Percentiles rank a stretch among this genome's conserved stretches.
Conservation (phyloP, 2,329 filamentous ascomycete genomes). For the Hypoxylon sp. region DNA sequence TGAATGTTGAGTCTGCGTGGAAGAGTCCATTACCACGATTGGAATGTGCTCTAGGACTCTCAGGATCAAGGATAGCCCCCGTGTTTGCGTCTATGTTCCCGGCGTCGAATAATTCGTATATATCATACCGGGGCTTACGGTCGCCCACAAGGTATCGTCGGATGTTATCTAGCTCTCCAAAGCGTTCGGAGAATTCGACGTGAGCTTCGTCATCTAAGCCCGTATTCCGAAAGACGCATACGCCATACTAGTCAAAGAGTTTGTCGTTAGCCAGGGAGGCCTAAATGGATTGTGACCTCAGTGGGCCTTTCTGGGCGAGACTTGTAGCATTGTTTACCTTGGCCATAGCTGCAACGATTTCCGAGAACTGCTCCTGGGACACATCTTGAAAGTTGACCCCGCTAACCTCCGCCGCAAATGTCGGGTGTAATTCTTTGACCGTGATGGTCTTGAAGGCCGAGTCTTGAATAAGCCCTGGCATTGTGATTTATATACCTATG, state of each 20-base stretch:
- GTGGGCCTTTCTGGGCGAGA: too few relatives aligned
- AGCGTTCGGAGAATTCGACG: conserved; percentile 57
- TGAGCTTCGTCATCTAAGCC: conserved; percentile 60
- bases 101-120: conserved; percentile 65
- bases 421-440: conserved; percentile 43
- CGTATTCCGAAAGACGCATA: conserved; percentile 60
- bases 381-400: conserved; percentile 47
- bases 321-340: too few relatives aligned
- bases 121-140: conserved; percentile 56
- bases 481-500: conserved; percentile 20
- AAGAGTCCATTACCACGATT: conserved; percentile 58
- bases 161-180: conserved; percentile 66
- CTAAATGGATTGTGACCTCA: too few relatives aligned
- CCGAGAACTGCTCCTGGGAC: conserved; percentile 46
- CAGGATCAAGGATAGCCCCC: conserved; percentile 27
- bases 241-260: conserved; percentile 55
- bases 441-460: conserved; percentile 40
- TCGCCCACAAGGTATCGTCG: conserved; percentile 57
- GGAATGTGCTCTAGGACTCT: conserved; percentile 36
- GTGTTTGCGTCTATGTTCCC: conserved; percentile 60
- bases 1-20: conserved; percentile 65
- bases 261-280: not conserved
- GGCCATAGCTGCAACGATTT: conserved; percentile 46
- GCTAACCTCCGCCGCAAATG: conserved; percentile 45
- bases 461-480: conserved; percentile 45